Evolutionary conservation across 352 stramenopile genomes (phyloP).

Genomic region (Phytophthora tentaculata): DNA sequence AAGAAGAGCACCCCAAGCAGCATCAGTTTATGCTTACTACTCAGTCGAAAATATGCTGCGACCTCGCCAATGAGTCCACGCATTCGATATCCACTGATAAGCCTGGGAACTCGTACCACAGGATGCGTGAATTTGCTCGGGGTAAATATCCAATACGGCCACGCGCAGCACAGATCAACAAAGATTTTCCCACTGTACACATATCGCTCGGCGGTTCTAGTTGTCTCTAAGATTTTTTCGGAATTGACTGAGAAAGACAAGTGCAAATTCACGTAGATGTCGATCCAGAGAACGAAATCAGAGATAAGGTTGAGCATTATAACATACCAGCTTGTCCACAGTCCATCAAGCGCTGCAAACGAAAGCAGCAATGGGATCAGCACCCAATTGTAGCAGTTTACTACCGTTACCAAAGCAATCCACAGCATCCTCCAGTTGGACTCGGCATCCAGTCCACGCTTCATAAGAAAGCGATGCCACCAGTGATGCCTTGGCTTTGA

Average conservation of each 20-base stretch:
- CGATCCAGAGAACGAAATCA: constrained; percentile 49
- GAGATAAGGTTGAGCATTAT: constrained; percentile 37
- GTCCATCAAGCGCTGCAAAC: constrained; percentile 44
- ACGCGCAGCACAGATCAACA: constrained; percentile 40
- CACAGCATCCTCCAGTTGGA: constrained; percentile 50
- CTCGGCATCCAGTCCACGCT: constrained; percentile 46
- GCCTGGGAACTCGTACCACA: constrained; percentile 36
- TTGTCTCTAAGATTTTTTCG: constrained; percentile 50
- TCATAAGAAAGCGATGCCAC: constrained; percentile 47
- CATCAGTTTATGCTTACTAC: constrained; percentile 46
- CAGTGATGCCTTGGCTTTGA: constrained; percentile 22
- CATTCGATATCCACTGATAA: constrained; percentile 46
- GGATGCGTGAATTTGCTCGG: constrained; percentile 21
- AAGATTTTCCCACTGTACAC: constrained; percentile 39
- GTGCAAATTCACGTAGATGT: constrained; percentile 59
- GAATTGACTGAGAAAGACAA: constrained; percentile 57
- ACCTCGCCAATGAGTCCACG: constrained; percentile 46
- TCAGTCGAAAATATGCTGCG: constrained; percentile 46
- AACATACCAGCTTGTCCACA: constrained; percentile 35
- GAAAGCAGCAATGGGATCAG: constrained; percentile 54
- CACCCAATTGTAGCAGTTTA: constrained; percentile 65
- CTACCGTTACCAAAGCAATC: constrained; percentile 47
- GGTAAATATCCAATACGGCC: constrained; percentile 48
- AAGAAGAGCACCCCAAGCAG: constrained; percentile 48
- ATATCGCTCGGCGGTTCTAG: constrained; percentile 47